Conservation (phyloP, 1,139 yeast species). For the Blastobotrys ciferrii region DNA sequence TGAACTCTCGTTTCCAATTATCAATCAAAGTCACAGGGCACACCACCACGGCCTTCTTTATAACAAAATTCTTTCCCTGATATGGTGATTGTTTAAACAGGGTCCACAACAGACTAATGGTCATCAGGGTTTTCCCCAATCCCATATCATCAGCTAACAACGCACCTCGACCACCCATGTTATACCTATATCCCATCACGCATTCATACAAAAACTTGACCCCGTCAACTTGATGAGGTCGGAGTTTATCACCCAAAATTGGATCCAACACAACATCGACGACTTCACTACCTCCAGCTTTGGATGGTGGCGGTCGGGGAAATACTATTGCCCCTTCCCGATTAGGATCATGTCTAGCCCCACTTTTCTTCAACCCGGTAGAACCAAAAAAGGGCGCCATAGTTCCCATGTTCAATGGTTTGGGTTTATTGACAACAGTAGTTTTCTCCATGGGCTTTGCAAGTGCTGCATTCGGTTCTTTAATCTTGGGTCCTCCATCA, state of each 20-base stretch:
- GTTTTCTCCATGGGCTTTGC: background rate
- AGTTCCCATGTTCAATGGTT: conserved; percentile 12
- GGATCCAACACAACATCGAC: conserved; percentile 75
- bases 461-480: background rate
- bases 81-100: conserved; percentile 70
- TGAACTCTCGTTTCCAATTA: conserved; percentile 88
- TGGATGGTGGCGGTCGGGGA: conserved; percentile 37
- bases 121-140: conserved; percentile 85
- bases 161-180: conserved; percentile 65
- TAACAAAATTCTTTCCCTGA: conserved; percentile 41
- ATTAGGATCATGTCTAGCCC: conserved; percentile 44
- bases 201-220: conserved; percentile 78
- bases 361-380: conserved; percentile 6
- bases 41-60: conserved; percentile 66
- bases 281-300: conserved; percentile 14
- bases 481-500: conserved; percentile 36
- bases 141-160: conserved; percentile 98
- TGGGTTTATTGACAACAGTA: background rate
- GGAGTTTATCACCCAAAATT: conserved; percentile 48
- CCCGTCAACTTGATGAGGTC: conserved; percentile 88
- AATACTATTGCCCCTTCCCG: conserved; percentile 47
- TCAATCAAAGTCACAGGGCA: conserved; percentile 89
- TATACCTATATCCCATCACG: conserved; percentile 60
- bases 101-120: conserved; percentile 84
- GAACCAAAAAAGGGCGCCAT: conserved; percentile 12